These are phyloP conservation scores for Barnettozyma populi DNA, from an alignment of 805 yeast genomes.

Conservation along the genomic window DNA sequence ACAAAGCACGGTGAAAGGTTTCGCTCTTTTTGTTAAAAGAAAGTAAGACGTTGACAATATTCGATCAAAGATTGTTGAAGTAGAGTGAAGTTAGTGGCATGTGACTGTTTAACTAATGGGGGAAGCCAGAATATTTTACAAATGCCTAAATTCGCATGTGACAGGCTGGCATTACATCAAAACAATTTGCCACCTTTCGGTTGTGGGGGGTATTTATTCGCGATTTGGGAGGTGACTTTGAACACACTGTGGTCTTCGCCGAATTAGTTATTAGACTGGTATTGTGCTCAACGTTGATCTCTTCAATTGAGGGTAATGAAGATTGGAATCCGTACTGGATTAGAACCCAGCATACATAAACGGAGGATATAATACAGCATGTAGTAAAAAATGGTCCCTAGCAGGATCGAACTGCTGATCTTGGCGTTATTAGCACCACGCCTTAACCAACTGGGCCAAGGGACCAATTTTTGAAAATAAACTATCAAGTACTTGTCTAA, in stretches of 20 bases:
- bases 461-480: conserved; percentile 28
- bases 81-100: neutral
- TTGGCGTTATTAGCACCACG: conserved; percentile 49
- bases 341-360: too few relatives aligned
- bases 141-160: neutral
- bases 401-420: conserved; percentile 88
- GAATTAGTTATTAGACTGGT: too few relatives aligned
- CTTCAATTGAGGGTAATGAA: too few relatives aligned
- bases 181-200: too few relatives aligned
- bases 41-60: neutral
- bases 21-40: neutral
- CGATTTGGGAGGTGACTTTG: neutral
- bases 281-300: too few relatives aligned
- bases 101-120: conserved; percentile 2
- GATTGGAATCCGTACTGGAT: too few relatives aligned
- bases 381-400: conserved; percentile 50
- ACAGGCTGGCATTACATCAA: neutral
- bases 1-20: neutral
- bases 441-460: conserved; percentile 59
- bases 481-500: too few relatives aligned
- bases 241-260: too few relatives aligned
- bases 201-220: too few relatives aligned
- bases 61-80: neutral
- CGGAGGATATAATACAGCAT: too few relatives aligned
- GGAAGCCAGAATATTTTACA: neutral